Evolutionary conservation across 768 basidiomycete species (phyloP).

Genomic region (Suillus subalutaceus): DNA sequence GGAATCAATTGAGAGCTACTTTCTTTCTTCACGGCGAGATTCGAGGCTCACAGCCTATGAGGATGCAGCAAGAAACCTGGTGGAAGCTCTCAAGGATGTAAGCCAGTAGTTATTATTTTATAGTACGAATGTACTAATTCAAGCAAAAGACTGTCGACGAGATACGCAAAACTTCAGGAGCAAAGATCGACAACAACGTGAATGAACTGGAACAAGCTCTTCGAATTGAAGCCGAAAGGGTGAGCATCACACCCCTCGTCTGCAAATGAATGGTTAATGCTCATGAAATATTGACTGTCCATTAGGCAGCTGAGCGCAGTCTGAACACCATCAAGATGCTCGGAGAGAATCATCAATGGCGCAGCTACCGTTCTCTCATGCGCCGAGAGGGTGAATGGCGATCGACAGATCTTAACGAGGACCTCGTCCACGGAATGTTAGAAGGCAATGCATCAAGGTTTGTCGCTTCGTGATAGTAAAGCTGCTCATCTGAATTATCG

Average conservation of each 20-base stretch:
- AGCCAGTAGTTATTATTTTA: not conserved
- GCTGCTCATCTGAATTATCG: not conserved
- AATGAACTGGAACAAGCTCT: not conserved
- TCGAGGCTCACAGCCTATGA: not conserved
- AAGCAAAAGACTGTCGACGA: not conserved
- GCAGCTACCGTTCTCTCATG: slow-evolving; percentile 1
- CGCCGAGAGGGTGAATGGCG: slow-evolving; percentile 4
- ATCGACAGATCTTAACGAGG: not conserved
- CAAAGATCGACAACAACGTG: not conserved
- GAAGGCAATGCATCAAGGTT: not conserved
- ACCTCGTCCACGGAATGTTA: not conserved
- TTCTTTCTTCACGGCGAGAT: slow-evolving; percentile 3
- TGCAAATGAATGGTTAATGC: not conserved
- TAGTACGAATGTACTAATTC: not conserved
- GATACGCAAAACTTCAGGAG: not conserved
- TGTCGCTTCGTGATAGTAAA: not conserved
- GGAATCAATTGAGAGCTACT: not conserved
- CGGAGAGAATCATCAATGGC: not conserved
- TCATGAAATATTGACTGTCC: not conserved
- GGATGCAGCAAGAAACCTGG: not conserved
- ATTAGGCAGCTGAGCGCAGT: not conserved
- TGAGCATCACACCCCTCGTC: not conserved
- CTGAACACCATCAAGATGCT: not conserved
- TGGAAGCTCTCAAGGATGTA: not conserved
- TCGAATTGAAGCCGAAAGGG: not conserved